Conservation (phyloP, 108 stramenopile genomes). For the Licmophora abbreviata region DNA sequence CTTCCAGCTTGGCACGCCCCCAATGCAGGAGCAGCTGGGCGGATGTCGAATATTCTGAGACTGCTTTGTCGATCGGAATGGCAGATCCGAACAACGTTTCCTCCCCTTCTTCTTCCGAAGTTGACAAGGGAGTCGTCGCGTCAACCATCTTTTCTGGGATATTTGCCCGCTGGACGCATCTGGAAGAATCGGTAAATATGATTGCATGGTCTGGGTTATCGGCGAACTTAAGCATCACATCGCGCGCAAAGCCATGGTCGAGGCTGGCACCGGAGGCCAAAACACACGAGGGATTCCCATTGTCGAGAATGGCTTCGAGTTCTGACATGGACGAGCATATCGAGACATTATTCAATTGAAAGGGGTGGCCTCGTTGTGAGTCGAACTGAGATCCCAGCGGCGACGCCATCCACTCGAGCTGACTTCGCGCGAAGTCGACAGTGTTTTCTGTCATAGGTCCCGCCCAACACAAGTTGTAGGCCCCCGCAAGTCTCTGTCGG, state of each 20-base stretch:
- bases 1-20: conserved; percentile 66
- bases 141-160: background rate
- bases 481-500: conserved; percentile 45
- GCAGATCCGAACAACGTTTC: conserved; percentile 29
- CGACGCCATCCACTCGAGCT: conserved; percentile 84
- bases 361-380: conserved; percentile 52
- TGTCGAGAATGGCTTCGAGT: conserved; percentile 35
- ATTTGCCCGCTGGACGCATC: conserved; percentile 33
- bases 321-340: conserved; percentile 48
- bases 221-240: conserved; percentile 69
- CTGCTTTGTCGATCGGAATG: conserved; percentile 21
- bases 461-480: conserved; percentile 85
- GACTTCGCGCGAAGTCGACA: conserved; percentile 77
- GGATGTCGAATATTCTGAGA: conserved; percentile 47
- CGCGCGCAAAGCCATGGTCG: conserved; percentile 77
- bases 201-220: conserved; percentile 77
- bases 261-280: conserved; percentile 68
- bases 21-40: conserved; percentile 71
- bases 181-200: conserved; percentile 64
- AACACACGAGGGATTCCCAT: conserved; percentile 65
- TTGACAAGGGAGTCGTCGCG: background rate
- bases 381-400: conserved; percentile 50
- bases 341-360: conserved; percentile 37
- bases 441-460: conserved; percentile 82
- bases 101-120: conserved; percentile 9